Percentiles rank a stretch among this genome's conserved stretches.
Conservation (phyloP, 768 basidiomycete genomes). For the Mycena epipterygia region DNA sequence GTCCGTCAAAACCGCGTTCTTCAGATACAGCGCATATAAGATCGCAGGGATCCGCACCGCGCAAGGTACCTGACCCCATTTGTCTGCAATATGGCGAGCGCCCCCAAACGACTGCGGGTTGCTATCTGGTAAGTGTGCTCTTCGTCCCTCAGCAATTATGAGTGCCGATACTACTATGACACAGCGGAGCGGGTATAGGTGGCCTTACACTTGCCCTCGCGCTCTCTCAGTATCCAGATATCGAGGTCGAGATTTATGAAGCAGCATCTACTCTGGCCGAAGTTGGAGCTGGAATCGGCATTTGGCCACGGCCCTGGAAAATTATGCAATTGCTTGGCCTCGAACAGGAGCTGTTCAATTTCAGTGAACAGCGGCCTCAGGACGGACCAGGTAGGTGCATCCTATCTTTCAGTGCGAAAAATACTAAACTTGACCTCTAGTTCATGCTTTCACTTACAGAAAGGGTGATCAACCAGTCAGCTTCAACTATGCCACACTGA, state of each 20-base stretch:
- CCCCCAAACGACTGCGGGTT: constrained; percentile 58
- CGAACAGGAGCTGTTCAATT: constrained; percentile 59
- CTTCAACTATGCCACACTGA: constrained; percentile 64
- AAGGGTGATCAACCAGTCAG: constrained; percentile 73
- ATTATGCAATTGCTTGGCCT: constrained; percentile 59
- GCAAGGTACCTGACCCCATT: background rate
- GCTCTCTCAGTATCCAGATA: constrained; percentile 64
- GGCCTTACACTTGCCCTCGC: constrained; percentile 62
- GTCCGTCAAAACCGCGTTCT: constrained; percentile 64
- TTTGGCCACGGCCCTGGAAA: constrained; percentile 67
- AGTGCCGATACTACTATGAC: constrained; percentile 21
- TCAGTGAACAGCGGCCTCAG: constrained; percentile 51
- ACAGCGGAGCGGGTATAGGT: constrained; percentile 67
- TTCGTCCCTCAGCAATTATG: constrained; percentile 27
- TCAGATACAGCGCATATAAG: constrained; percentile 52
- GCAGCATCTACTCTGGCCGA: constrained; percentile 63
- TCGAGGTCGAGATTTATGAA: constrained; percentile 72
- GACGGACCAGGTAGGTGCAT: constrained; percentile 56
- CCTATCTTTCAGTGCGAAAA: background rate
- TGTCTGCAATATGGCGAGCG: constrained; percentile 27
- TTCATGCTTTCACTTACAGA: constrained; percentile 65
- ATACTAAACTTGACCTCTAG: constrained; percentile 47
- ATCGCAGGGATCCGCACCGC: constrained; percentile 18
- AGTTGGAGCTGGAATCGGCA: constrained; percentile 73
- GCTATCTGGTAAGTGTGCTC: constrained; percentile 70